Percentiles rank a stretch among this genome's conserved stretches.
Conservation (phyloP, 2,329 filamentous ascomycete genomes). For the Neofusicoccum laricinum region DNA sequence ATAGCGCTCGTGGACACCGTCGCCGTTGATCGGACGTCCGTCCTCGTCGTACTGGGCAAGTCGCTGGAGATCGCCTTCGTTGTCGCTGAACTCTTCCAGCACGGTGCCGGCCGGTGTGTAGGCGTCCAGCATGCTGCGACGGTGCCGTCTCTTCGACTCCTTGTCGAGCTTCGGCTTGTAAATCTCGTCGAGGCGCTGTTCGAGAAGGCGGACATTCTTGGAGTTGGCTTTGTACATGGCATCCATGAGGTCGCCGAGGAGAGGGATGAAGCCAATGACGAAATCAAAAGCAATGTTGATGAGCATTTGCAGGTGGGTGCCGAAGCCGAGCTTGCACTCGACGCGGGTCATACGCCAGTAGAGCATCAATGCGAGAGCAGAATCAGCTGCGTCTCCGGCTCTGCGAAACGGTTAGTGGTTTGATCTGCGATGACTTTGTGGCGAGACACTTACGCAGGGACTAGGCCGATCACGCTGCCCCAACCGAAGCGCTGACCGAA, state of each 20-base stretch:
- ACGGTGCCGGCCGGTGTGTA: slow-evolving; percentile 40
- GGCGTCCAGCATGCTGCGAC: slow-evolving; percentile 16
- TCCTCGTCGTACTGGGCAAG: slow-evolving; percentile 25
- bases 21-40: neutral
- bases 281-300: slow-evolving; percentile 77
- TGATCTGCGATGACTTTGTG: neutral
- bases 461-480: slow-evolving; percentile 78
- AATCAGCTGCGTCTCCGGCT: slow-evolving; percentile 70
- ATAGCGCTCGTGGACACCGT: slow-evolving; percentile 6
- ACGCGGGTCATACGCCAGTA: slow-evolving; percentile 38
- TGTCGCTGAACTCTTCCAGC: slow-evolving; percentile 44
- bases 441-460: slow-evolving; percentile 65
- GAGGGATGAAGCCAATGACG: slow-evolving; percentile 67
- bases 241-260: slow-evolving; percentile 73
- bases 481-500: slow-evolving; percentile 84
- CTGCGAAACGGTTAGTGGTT: neutral
- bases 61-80: slow-evolving; percentile 17
- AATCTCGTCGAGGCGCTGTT: slow-evolving; percentile 65
- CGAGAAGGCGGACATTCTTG: slow-evolving; percentile 68
- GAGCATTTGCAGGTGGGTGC: slow-evolving; percentile 68
- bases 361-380: slow-evolving; percentile 71
- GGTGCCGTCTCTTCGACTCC: slow-evolving; percentile 14
- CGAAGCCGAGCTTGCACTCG: slow-evolving; percentile 68
- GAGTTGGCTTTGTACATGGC: slow-evolving; percentile 73
- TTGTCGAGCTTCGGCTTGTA: slow-evolving; percentile 50